Evolutionary conservation across 75 land plant genomes (phyloP).

Genomic region (Isoetes taiwanensis): DNA sequence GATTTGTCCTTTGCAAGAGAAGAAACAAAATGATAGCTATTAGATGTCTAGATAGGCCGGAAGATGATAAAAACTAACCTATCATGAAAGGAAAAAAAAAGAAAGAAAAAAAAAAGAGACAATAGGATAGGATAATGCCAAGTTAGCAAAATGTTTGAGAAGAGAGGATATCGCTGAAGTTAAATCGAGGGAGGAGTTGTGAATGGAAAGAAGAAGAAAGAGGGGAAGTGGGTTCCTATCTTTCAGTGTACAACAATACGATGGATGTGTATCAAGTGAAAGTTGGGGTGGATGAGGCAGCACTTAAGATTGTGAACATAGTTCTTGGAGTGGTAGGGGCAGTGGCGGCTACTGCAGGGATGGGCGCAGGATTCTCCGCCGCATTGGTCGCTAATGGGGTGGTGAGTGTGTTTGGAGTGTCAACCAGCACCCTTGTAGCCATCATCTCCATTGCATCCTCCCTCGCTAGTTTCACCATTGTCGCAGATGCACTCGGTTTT

Average conservation of each 20-base stretch:
- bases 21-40: no score
- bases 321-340: background rate
- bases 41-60: no score
- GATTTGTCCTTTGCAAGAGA: no score
- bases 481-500: background rate
- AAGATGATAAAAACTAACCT: no score
- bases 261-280: background rate
- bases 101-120: no score
- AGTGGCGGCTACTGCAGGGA: background rate
- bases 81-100: no score
- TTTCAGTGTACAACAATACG: background rate
- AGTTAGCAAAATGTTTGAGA: no score
- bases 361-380: background rate
- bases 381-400: slow-evolving; percentile 1
- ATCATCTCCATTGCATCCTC: background rate
- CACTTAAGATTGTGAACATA: background rate
- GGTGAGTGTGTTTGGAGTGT: slow-evolving; percentile 7
- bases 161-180: no score
- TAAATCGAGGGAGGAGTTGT: no score
- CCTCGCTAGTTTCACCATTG: background rate
- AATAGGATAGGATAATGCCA: no score
- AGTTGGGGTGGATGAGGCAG: background rate
- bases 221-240: slow-evolving; percentile 1
- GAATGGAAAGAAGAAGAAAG: no score
- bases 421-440: background rate